Percentiles rank a stretch among this genome's conserved stretches.
Evolutionary conservation across 805 yeast genomes (phyloP).

Genomic region (Kazachstania taianensis): DNA sequence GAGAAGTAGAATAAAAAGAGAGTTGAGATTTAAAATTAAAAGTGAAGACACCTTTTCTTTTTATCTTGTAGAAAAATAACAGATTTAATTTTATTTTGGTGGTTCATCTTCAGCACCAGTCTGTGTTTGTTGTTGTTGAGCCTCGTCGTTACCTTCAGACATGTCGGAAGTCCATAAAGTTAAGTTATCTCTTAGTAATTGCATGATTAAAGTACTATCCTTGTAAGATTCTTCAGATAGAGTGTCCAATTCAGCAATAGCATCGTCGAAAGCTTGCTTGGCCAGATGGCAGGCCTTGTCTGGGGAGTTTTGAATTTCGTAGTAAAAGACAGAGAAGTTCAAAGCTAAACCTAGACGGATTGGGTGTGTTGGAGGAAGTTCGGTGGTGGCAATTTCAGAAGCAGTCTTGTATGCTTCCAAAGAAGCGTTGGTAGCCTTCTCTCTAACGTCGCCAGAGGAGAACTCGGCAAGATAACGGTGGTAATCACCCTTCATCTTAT

Average conservation of each 20-base stretch:
- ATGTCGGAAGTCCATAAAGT: slow-evolving; percentile 93
- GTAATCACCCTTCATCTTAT: slow-evolving; percentile 98
- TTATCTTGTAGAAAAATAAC: neutral
- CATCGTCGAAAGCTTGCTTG: slow-evolving; percentile 96
- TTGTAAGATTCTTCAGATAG: slow-evolving; percentile 94
- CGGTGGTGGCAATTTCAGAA: slow-evolving; percentile 88
- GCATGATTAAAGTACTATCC: slow-evolving; percentile 96
- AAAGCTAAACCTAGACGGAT: slow-evolving; percentile 92
- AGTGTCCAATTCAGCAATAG: slow-evolving; percentile 94
- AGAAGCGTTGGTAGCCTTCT: slow-evolving; percentile 82
- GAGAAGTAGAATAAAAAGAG: neutral
- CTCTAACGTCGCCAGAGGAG: slow-evolving; percentile 79
- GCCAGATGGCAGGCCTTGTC: slow-evolving; percentile 97
- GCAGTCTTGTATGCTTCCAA: slow-evolving; percentile 90
- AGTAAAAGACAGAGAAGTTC: slow-evolving; percentile 93
- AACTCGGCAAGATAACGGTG: slow-evolving; percentile 96
- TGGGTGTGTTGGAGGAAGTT: slow-evolving; percentile 95
- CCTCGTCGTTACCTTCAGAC: slow-evolving; percentile 65
- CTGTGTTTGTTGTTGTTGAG: slow-evolving; percentile 27
- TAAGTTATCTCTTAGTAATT: slow-evolving; percentile 91
- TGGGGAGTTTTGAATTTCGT: slow-evolving; percentile 93
- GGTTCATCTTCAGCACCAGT: slow-evolving; percentile 5
- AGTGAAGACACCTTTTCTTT: neutral
- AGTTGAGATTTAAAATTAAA: neutral
- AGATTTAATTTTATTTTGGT: slow-evolving; percentile 3